Evolutionary conservation across 164 flowering plant genomes (phyloP), one percentile per base, ranked within the genome.

Genomic region (Nelumbo lutea): DNA sequence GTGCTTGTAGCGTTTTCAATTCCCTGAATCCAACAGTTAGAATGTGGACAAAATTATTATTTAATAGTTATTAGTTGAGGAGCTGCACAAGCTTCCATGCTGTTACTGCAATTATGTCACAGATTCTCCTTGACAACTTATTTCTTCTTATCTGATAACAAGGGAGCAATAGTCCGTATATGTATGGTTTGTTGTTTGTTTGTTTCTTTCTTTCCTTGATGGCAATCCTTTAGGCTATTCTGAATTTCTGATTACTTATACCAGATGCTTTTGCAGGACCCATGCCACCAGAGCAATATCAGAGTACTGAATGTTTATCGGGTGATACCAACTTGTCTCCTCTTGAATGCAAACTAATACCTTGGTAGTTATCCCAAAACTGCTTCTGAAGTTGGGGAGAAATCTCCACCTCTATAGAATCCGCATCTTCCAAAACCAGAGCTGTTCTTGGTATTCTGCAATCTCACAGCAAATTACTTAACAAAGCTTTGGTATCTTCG

Each of bases 321-420:
- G 97, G 97, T 43, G 98, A 94, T 76, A 93, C 90, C 68, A 86
- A 85, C 71, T 68, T 69, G 14, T 94, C 97, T 75, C 97, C 97
- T 45, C 59, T 61, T 72, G 78, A 47, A 47, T 94, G 98, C 78
- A 92, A 79, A 74, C 86, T 84, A 70, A 91, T 76, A 76, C 79
- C 59, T 44, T 59, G 77, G 72, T 68, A 59, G 61, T 65, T 74
- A 68, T 73, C 51, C 75, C 44, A 60, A 71, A 9, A 65, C 78
- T 61, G 76, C 80, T 56, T 71, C 79, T 66, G 79, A 71, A 62
- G 60, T 59, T 48, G 65, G 53, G 15, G 88, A 81, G 43, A 81
- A 77, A 62, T 75, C 85, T 59, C 8, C 65, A 50, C 73, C 77
- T 71, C 67, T 74, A 72, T 76, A 83, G 55, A 74, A 68, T 67